phyloP scores from a whole-genome alignment of 495 filamentous ascomycete species.

The Aspergillus diversus region DNA sequence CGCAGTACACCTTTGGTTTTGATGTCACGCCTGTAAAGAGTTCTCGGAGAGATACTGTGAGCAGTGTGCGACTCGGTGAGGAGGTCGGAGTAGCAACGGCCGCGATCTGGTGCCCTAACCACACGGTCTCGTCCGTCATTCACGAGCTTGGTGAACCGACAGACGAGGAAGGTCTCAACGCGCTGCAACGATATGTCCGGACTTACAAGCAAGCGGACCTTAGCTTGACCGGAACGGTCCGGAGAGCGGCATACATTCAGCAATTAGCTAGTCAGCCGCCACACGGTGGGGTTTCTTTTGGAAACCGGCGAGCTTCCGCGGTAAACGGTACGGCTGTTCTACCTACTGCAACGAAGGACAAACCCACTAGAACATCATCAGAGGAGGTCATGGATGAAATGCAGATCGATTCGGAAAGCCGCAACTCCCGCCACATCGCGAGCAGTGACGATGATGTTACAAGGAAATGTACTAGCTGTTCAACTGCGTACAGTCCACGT shows the following conservation, averaged over 20 bases:
- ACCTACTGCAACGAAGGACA: slow-evolving; percentile 36
- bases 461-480: slow-evolving; percentile 45
- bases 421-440: slow-evolving; percentile 21
- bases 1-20: slow-evolving; percentile 82
- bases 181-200: slow-evolving; percentile 80
- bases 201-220: slow-evolving; percentile 96
- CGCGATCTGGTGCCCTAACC: slow-evolving; percentile 88
- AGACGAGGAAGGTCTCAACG: slow-evolving; percentile 62
- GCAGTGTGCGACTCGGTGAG: slow-evolving; percentile 71
- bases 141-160: slow-evolving; percentile 78
- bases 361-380: slow-evolving; percentile 27
- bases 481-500: slow-evolving; percentile 42
- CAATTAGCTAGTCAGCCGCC: slow-evolving; percentile 47
- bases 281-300: slow-evolving; percentile 26
- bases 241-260: slow-evolving; percentile 76
- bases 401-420: slow-evolving; percentile 41
- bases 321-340: slow-evolving; percentile 32
- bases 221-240: slow-evolving; percentile 83
- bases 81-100: slow-evolving; percentile 79
- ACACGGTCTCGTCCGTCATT: slow-evolving; percentile 67
- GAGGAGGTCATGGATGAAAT: slow-evolving; percentile 40
- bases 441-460: slow-evolving; percentile 25
- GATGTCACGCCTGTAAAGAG: slow-evolving; percentile 90
- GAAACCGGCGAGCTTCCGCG: slow-evolving; percentile 45
- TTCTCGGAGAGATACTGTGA: slow-evolving; percentile 75